A percentile compares a stretch with the other conserved stretches of the same genome.
phyloP scores from a whole-genome alignment of 495 filamentous ascomycete genomes.

The Daldinia decipiens region DNA sequence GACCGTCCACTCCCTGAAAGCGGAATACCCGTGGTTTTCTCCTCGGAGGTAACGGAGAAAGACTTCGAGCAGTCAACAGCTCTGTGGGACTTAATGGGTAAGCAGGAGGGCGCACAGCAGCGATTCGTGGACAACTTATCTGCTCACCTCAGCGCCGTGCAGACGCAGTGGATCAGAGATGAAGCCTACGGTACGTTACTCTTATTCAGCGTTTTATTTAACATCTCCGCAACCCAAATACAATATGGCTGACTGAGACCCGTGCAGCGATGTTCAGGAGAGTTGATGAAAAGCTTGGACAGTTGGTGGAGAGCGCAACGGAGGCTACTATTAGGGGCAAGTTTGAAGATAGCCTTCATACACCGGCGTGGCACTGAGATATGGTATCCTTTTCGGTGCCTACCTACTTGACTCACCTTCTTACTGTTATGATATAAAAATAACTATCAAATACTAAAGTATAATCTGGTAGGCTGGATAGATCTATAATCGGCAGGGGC shows the following conservation, averaged over 20 bases:
- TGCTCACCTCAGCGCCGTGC: conserved; percentile 47
- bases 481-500: not conserved
- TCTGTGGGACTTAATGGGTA: conserved; percentile 53
- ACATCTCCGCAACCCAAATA: not conserved
- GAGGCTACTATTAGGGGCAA: conserved; percentile 17
- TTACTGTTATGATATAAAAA: too few species aligned
- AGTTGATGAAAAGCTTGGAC: conserved; percentile 30
- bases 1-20: conserved; percentile 45
- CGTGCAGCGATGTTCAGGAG: conserved; percentile 39
- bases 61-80: conserved; percentile 55
- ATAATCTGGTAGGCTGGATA: not conserved
- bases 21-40: conserved; percentile 36
- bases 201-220: not conserved
- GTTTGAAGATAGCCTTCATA: conserved; percentile 3
- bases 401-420: not conserved
- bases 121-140: conserved; percentile 52
- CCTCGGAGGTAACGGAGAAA: conserved; percentile 54
- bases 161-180: conserved; percentile 42
- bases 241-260: conserved; percentile 20
- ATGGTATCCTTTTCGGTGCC: not conserved
- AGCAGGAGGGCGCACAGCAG: conserved; percentile 50
- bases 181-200: conserved; percentile 38
- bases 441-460: too few species aligned
- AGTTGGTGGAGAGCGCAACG: conserved; percentile 18
- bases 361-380: conserved; percentile 14